These are phyloP conservation scores for Epithele typhae DNA, from an alignment of 768 basidiomycete species.

Conservation along the genomic window DNA sequence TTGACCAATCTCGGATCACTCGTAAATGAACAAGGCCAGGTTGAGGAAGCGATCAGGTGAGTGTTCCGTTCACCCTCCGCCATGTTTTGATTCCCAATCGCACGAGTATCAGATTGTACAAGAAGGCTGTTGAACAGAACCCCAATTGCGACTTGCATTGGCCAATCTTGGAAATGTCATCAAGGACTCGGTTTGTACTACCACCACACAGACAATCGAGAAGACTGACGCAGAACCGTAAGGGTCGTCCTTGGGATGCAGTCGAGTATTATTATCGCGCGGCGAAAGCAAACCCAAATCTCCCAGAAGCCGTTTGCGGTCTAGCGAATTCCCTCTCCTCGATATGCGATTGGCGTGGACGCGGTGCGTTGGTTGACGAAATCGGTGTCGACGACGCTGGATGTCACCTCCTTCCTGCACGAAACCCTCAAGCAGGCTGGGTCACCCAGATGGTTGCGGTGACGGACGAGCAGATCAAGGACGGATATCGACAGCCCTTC, in stretches of 20 bases:
- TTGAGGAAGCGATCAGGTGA: constrained; percentile 38
- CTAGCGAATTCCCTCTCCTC: constrained; percentile 41
- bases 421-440: constrained; percentile 24
- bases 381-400: constrained; percentile 22
- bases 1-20: constrained; percentile 49
- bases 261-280: constrained; percentile 44
- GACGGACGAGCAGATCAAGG: constrained; percentile 34
- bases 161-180: constrained; percentile 49
- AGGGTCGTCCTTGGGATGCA: constrained; percentile 41
- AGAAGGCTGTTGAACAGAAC: constrained; percentile 34
- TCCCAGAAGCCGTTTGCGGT: constrained; percentile 46
- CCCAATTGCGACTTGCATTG: constrained; percentile 47
- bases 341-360: constrained; percentile 43
- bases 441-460: constrained; percentile 34
- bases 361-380: constrained; percentile 28
- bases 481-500: constrained; percentile 26
- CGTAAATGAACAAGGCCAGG: constrained; percentile 43
- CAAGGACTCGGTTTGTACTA: constrained; percentile 37
- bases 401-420: constrained; percentile 10
- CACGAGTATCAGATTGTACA: constrained; percentile 32
- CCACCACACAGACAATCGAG: too few relatives aligned
- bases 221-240: neutral
- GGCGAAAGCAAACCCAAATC: constrained; percentile 35
- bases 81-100: too few relatives aligned
- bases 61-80: too few relatives aligned